Evolutionary conservation across 2,329 filamentous ascomycete genomes (phyloP).

Genomic region (Phoma sp.): DNA sequence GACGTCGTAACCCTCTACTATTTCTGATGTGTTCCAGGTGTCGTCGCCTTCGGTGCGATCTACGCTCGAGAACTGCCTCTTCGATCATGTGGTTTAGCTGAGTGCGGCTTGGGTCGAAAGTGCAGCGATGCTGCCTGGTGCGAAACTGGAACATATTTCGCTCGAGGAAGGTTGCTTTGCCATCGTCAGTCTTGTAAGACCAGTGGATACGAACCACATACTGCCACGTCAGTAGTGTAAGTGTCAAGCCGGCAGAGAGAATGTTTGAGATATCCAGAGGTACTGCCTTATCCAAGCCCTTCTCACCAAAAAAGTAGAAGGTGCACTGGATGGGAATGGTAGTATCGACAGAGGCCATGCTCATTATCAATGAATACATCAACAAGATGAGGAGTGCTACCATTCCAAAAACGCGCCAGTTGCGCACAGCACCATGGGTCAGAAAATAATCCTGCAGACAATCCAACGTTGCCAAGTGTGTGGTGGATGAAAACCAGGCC

Average conservation of each 20-base stretch:
- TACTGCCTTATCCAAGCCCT: background rate
- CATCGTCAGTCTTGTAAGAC: slow-evolving; percentile 3
- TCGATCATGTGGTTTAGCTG: slow-evolving; percentile 4
- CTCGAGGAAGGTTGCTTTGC: slow-evolving; percentile 1
- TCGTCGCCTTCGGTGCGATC: background rate
- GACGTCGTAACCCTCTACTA: slow-evolving; percentile 4
- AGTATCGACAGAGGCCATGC: slow-evolving; percentile 5
- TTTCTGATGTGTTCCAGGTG: slow-evolving; percentile 2
- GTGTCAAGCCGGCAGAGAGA: slow-evolving; percentile 1
- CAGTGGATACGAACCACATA: slow-evolving; percentile 3
- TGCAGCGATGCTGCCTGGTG: background rate
- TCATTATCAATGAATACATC: slow-evolving; percentile 3
- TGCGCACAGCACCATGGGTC: slow-evolving; percentile 10
- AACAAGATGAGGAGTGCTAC: slow-evolving; percentile 8
- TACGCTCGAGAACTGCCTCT: background rate
- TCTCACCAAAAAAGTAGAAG: background rate
- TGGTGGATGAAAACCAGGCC: slow-evolving; percentile 34
- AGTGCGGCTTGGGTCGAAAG: background rate
- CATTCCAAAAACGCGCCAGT: slow-evolving; percentile 19
- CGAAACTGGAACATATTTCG: slow-evolving; percentile 4
- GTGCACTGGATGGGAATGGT: slow-evolving; percentile 16
- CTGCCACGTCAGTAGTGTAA: slow-evolving; percentile 2
- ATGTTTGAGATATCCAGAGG: background rate
- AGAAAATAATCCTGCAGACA: slow-evolving; percentile 24
- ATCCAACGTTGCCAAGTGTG: slow-evolving; percentile 28